phyloP scores from a whole-genome alignment of 768 basidiomycete species.

The Cystobasidiopsis lactophilus region DNA sequence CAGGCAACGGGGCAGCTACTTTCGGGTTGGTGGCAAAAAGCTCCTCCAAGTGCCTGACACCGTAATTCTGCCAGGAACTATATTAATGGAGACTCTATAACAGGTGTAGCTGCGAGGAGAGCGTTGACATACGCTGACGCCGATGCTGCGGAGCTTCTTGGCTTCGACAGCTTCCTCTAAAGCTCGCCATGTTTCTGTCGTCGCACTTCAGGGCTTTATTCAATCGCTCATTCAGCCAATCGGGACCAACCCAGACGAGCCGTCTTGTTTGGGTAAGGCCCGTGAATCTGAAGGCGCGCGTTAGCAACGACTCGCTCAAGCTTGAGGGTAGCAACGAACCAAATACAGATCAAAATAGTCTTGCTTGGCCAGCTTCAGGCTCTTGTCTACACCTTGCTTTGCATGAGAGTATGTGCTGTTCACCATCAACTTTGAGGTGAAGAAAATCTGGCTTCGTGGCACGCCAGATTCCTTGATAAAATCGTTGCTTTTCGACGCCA shows the following conservation, averaged over 20 bases:
- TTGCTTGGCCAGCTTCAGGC: conserved; percentile 35
- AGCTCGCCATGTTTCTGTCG: conserved; percentile 46
- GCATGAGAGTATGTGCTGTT: conserved; percentile 36
- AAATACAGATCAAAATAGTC: conserved; percentile 21
- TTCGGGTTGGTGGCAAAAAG: conserved; percentile 15
- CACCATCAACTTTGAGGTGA: conserved; percentile 42
- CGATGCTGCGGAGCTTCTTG: conserved; percentile 39
- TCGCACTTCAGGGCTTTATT: no score
- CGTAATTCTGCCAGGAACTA: conserved; percentile 9
- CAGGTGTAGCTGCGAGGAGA: background rate
- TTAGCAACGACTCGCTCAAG: conserved; percentile 27
- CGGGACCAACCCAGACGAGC: conserved; percentile 38
- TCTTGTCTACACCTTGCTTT: conserved; percentile 33
- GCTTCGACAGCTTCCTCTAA: conserved; percentile 41
- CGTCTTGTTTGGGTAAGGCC: conserved; percentile 39
- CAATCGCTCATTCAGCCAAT: no score
- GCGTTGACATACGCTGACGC: conserved; percentile 31
- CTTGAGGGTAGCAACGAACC: background rate
- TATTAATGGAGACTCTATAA: background rate
- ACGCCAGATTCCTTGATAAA: conserved; percentile 32
- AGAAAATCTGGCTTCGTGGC: conserved; percentile 41
- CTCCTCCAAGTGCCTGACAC: conserved; percentile 18
- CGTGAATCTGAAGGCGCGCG: conserved; percentile 50
- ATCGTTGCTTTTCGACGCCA: conserved; percentile 20
- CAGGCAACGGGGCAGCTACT: conserved; percentile 34